Base-by-base conservation (phyloP, 2,329 filamentous ascomycete species). In the Cladosporium sp. region DNA sequence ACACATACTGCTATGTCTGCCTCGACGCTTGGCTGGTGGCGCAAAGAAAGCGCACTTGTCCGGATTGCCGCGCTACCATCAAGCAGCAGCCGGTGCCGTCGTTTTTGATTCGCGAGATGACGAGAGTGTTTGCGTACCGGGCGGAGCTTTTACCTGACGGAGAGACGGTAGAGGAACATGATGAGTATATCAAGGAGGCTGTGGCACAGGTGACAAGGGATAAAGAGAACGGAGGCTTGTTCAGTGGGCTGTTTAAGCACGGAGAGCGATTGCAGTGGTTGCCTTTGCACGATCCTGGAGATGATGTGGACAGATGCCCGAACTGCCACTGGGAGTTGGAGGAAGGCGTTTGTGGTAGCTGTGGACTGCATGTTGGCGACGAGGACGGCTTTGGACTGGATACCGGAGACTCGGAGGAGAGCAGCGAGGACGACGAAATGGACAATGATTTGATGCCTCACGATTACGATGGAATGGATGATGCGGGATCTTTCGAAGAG, bases 1-100 rank as follows among this genome's bases (percentile, higher is more conserved):
- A 89, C 69, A 88, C 86, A 6, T 89, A 87, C 71, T 89, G 86
- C 73, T 89, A 89, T 68, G 83, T 80, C 60, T 74, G 70, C 52
- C 62, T 72, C 12, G 79, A 83, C 82, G 66, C 69, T 71, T 36
- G 77, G 72, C 64, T 58, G 9, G 56, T 58, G 77, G 81, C 64
- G 32, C 48, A 80, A 74, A 67, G 73, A 73, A 84, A 81, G 65
- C 86, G 85, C 69, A 85, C 85, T 64, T 89, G 86, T 70, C 86
- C 86, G 15, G 85, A 88, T 68, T 89, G 86, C 68, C 80, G 86
- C 59, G 76, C 81, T 3, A 73, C 77, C 35, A 82, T 88, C 58
- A 80, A 76, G 61, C 73, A 80, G 25, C 74, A 82, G 62, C 86
- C 86, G 0, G 82, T 84, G 7, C 86, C 85, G 24, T 83, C 85